A percentile compares a stretch with the other conserved stretches of the same genome.
Conservation (phyloP, 768 basidiomycete genomes). For the Rhodotorula toruloides region DNA sequence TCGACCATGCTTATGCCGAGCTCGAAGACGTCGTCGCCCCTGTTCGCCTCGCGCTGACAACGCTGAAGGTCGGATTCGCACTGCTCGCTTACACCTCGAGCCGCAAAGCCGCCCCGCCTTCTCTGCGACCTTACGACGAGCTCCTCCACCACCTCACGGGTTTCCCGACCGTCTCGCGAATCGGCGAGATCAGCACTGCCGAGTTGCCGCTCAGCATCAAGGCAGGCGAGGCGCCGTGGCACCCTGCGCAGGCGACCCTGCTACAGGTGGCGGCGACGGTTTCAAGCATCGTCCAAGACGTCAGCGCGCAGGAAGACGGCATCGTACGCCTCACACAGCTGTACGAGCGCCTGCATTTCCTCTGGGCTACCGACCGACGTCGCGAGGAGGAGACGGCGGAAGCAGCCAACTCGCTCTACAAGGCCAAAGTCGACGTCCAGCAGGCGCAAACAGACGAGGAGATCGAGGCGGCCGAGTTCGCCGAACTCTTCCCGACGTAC, state of each 20-base stretch:
- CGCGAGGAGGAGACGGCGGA: slow-evolving; percentile 62
- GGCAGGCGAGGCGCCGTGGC: slow-evolving; percentile 27
- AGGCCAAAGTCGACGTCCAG: slow-evolving; percentile 56
- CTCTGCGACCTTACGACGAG: slow-evolving; percentile 32
- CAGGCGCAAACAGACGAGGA: slow-evolving; percentile 63
- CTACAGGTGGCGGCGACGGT: slow-evolving; percentile 43
- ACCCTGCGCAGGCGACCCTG: slow-evolving; percentile 32
- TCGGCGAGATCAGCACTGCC: background rate
- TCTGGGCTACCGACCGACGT: slow-evolving; percentile 78
- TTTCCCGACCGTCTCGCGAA: slow-evolving; percentile 38
- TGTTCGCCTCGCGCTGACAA: slow-evolving; percentile 61
- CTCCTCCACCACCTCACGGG: slow-evolving; percentile 36
- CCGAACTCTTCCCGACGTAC: slow-evolving; percentile 74
- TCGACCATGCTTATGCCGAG: slow-evolving; percentile 63
- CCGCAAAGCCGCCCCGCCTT: background rate
- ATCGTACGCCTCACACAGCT: slow-evolving; percentile 50
- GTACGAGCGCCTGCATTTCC: slow-evolving; percentile 66
- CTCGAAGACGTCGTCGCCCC: slow-evolving; percentile 66
- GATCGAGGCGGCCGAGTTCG: slow-evolving; percentile 75
- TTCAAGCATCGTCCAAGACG: slow-evolving; percentile 49
- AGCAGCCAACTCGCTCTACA: slow-evolving; percentile 70
- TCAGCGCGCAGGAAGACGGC: slow-evolving; percentile 1
- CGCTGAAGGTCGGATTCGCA: slow-evolving; percentile 64
- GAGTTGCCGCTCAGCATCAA: slow-evolving; percentile 38
- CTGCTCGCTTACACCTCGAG: slow-evolving; percentile 26